Evolutionary conservation across 768 basidiomycete genomes (phyloP), one percentile per base, ranked within the genome.

Genomic region (Phylloporus rhodoxanthus): DNA sequence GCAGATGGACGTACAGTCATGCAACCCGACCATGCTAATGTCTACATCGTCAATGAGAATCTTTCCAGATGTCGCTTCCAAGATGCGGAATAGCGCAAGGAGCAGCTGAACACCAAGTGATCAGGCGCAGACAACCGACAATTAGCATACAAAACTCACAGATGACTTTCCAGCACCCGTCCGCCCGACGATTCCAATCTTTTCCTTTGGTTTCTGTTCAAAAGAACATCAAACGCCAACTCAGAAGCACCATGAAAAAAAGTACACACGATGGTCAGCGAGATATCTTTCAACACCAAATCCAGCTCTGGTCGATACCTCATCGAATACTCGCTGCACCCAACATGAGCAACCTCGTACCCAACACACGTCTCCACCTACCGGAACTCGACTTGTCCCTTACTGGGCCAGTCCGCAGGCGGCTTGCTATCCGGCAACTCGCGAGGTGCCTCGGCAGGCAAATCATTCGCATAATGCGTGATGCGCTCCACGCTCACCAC

Each of bases 401-500:
- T 59, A 0, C 73, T 69, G 0, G 95, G 95, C 95, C 95, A 97
- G 11, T 58, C 57, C 2, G 64, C 61, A 28, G 63, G 58, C 0
- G 85, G 82, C 39, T 81, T 76, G 13, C 64, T 68, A 20, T 82
- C 82, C 0, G 79, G 75, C 15, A 88, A 71, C 51, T 89, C 84
- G 38, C 78, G 75, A 0, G 87, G 80, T 2, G 87, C 91, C 67
- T 97, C 94, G 0, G 82, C 72, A n/a, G 72, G 59, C 15, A 95
- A 73, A 8, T 84, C 73, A 23, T 59, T 67, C 2, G 82, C 82
- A 59, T 96, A 94, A 57, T 93, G 84, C 23, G 88, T 66, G 45
- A 94, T 85, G 5, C 91, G 83, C 64, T 95, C 92, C 14, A 91
- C 87, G 58, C 87, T 89, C 51, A 92, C 89, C 59, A 91, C 84